A percentile compares a stretch with the other conserved stretches of the same genome.
Conservation (phyloP, 352 stramenopile genomes). For the Pythium rishiriense region DNA sequence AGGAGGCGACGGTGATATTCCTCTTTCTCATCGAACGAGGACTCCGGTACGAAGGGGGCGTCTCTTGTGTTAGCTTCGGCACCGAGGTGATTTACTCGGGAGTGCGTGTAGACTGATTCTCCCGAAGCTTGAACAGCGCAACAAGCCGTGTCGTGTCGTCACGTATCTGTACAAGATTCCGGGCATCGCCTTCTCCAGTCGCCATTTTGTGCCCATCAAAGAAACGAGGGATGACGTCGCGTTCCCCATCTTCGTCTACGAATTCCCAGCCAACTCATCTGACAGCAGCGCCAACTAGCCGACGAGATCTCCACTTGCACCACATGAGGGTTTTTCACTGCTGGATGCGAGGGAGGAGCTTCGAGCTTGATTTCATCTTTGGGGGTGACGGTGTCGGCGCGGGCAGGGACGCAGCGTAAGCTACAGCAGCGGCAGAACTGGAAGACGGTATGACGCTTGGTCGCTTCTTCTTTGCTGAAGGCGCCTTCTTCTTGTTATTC, state of each 20-base stretch:
- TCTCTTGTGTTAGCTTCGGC: background rate
- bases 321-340: no score
- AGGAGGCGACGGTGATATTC: constrained; percentile 71
- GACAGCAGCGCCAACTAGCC: background rate
- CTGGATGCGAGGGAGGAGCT: constrained; percentile 38
- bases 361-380: constrained; percentile 42
- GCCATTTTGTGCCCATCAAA: constrained; percentile 51
- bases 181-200: constrained; percentile 33
- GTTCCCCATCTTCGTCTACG: constrained; percentile 80
- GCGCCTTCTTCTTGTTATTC: constrained; percentile 33
- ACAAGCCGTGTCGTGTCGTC: constrained; percentile 48
- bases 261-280: constrained; percentile 34
- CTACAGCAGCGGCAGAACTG: constrained; percentile 9
- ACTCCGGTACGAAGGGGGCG: constrained; percentile 41
- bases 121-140: constrained; percentile 46
- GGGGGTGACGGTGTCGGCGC: constrained; percentile 16
- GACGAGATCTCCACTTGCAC: background rate
- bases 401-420: constrained; percentile 12
- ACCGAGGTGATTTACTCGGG: background rate
- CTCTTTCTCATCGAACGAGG: constrained; percentile 80
- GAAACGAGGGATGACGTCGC: constrained; percentile 40
- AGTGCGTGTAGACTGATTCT: constrained; percentile 46
- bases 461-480: constrained; percentile 33
- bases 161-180: constrained; percentile 82
- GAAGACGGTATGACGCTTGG: constrained; percentile 18